phyloP scores from a whole-genome alignment of 495 filamentous ascomycete genomes.

The Darksidea phi region DNA sequence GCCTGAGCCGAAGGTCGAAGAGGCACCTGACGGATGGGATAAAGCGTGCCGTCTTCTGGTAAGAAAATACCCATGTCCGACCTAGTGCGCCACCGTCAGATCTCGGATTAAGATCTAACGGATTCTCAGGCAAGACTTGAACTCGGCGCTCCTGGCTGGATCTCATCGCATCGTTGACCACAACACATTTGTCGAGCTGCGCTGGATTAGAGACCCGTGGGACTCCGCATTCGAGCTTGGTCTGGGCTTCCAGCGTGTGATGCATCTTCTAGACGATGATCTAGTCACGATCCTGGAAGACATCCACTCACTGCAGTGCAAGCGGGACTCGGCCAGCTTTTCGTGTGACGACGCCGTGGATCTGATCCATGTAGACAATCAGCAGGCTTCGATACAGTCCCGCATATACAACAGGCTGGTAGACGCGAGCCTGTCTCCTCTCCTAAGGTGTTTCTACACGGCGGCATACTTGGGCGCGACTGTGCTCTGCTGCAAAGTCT shows the following conservation, averaged over 20 bases:
- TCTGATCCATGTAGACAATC: conserved; percentile 46
- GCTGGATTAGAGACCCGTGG: conserved; percentile 43
- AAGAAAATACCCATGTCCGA: conserved; percentile 4
- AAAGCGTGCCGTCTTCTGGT: conserved; percentile 49
- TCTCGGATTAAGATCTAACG: background rate
- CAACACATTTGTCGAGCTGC: conserved; percentile 44
- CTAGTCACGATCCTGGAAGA: conserved; percentile 44
- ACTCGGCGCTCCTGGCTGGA: conserved; percentile 43
- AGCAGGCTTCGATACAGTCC: conserved; percentile 46
- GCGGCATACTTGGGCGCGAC: conserved; percentile 45
- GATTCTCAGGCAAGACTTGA: conserved; percentile 43
- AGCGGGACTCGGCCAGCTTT: conserved; percentile 37
- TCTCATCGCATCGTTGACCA: conserved; percentile 43
- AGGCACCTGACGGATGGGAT: conserved; percentile 43
- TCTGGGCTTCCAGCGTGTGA: conserved; percentile 37
- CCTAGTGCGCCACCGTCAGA: background rate
- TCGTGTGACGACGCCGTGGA: conserved; percentile 34
- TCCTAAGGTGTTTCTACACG: conserved; percentile 43
- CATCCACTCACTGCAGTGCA: conserved; percentile 44
- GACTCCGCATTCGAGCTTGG: conserved; percentile 34
- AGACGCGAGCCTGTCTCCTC: conserved; percentile 22
- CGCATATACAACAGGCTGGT: conserved; percentile 32
- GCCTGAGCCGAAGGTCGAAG: conserved; percentile 35
- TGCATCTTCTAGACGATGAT: conserved; percentile 33
- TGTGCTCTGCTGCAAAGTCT: conserved; percentile 47